Evolutionary conservation across 2,329 filamentous ascomycete species (phyloP), one percentile per base, ranked within the genome.

Genomic region (Scytalidium lignicola): DNA sequence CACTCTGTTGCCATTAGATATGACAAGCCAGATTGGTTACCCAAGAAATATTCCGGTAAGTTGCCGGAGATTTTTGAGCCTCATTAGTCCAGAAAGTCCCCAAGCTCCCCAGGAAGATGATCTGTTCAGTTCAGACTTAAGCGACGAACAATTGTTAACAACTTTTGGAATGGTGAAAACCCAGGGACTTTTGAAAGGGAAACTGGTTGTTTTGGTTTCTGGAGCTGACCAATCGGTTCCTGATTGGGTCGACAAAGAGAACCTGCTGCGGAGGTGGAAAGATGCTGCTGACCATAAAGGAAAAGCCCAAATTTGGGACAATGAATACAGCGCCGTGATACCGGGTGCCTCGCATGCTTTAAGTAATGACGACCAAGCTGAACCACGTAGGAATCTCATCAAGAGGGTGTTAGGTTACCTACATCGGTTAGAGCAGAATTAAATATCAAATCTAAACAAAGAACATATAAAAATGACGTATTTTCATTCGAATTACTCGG

Each of bases 121-220:
- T 59, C 76, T 82, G 51, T 87, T 86, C 65, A 83, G 78, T 50
- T 78, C 74, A 10, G 83, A 86, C 62, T 63, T 85, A 21, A 58
- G 59, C 1, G 76, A 79, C 23, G 66, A 72, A 49, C 62, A 70
- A 19, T 62, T 85, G 21, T 50, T 58, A 43, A 60, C 61, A 20
- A 83, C 80, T 0, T 86, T 86, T 65, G 83, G 82, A 0, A 66
- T 60, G 54, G 64, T 76, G 32, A 58, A 61, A 1, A 45, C 61
- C 18, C 55, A 61, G 13, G 69, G 68, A 0, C 45, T 73, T 18
- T 43, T 74, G 48, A 63, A 59, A 50, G 61, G 62, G 3, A 70
- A 64, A 44, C 48, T 74, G 49, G 61, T 75, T 55, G 67, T 72
- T 13, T 55, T 76, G 41, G 70, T 70, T 40, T 74, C 72, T 0